Conservation (phyloP, 2,329 filamentous ascomycete species). For the Niveomyces coronatus region DNA sequence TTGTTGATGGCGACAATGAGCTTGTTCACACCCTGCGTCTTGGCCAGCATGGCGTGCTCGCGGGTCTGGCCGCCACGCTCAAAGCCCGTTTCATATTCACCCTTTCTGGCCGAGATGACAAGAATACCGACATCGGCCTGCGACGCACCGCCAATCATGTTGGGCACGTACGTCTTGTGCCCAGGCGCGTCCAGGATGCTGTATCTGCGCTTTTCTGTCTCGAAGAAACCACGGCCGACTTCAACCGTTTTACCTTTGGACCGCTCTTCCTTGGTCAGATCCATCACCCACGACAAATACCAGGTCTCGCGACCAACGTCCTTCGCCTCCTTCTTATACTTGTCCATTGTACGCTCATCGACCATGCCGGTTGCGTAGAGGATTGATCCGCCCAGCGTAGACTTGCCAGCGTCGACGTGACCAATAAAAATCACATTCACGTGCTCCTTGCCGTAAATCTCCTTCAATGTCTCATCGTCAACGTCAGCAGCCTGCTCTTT, state of each 20-base stretch:
- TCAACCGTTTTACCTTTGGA: constrained; percentile 97
- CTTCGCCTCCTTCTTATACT: constrained; percentile 95
- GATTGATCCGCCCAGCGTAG: constrained; percentile 87
- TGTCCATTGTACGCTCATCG: constrained; percentile 96
- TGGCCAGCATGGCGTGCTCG: constrained; percentile 95
- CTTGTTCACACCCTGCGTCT: constrained; percentile 97
- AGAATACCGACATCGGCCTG: constrained; percentile 91
- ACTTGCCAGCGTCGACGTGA: constrained; percentile 97
- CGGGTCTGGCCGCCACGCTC: constrained; percentile 92
- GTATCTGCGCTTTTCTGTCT: constrained; percentile 93
- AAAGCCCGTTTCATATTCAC: constrained; percentile 98
- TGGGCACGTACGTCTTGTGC: constrained; percentile 95
- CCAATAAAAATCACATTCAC: constrained; percentile 97
- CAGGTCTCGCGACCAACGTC: constrained; percentile 93
- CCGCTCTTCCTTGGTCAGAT: constrained; percentile 93
- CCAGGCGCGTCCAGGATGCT: constrained; percentile 94
- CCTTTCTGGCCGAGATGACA: constrained; percentile 92
- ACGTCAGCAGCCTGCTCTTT: constrained; percentile 73
- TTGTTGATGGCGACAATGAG: constrained; percentile 94
- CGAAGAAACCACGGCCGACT: constrained; percentile 90
- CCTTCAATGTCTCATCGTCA: constrained; percentile 64
- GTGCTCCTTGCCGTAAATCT: constrained; percentile 90
- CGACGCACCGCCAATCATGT: constrained; percentile 93
- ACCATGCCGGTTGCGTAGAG: constrained; percentile 95
- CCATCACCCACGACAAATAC: constrained; percentile 97